Percentiles rank a stretch among this genome's conserved stretches.
These are phyloP conservation scores for Collybia mongolica DNA, from an alignment of 768 basidiomycete species.

Conservation along the genomic window DNA sequence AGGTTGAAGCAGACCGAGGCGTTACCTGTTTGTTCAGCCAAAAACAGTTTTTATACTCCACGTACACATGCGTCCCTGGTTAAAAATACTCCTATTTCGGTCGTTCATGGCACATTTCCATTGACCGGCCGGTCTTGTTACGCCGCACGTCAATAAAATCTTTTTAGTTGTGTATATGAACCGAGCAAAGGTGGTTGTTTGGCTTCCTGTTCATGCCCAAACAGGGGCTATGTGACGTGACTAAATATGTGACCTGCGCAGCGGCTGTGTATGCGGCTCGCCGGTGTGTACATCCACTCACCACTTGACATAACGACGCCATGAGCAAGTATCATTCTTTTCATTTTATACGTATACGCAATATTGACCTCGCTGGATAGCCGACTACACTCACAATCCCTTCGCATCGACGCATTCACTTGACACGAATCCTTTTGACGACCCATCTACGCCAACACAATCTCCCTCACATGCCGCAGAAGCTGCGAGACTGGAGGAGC, in stretches of 20 bases:
- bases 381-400: slow-evolving; percentile 62
- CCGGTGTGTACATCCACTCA: no score
- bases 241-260: background rate
- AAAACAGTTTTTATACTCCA: slow-evolving; percentile 11
- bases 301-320: slow-evolving; percentile 16
- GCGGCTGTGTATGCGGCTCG: background rate
- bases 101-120: no score
- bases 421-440: slow-evolving; percentile 88
- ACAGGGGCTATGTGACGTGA: background rate
- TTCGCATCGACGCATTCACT: slow-evolving; percentile 85
- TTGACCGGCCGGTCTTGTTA: no score
- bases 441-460: slow-evolving; percentile 53
- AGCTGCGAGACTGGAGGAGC: slow-evolving; percentile 53
- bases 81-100: no score
- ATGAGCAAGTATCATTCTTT: slow-evolving; percentile 31
- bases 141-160: background rate
- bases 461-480: slow-evolving; percentile 27
- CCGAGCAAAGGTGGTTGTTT: slow-evolving; percentile 12
- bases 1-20: slow-evolving; percentile 16
- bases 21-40: slow-evolving; percentile 4
- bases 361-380: slow-evolving; percentile 13
- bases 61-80: background rate
- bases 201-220: slow-evolving; percentile 5
- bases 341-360: slow-evolving; percentile 4
- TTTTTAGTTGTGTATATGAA: background rate